Base-by-base conservation (phyloP, 345 rosid species). In the Bretschneidera sinensis region DNA sequence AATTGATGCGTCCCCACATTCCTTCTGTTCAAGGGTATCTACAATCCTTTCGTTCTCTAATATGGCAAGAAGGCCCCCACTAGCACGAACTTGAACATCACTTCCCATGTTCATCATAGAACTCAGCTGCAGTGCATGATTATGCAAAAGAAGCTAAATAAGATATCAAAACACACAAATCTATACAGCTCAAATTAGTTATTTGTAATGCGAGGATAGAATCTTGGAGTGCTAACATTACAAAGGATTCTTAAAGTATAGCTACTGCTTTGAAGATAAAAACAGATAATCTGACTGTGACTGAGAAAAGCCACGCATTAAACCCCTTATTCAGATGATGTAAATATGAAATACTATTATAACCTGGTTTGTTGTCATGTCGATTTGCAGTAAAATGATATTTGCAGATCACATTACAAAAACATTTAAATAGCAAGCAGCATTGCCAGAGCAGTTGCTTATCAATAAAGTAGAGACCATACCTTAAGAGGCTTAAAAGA, bases 71-170 rank as follows among this genome's bases (percentile, higher is more conserved):
- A 90, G 99, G 61, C 97, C 97, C 21, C 97, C 99, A 73, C 95
- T 83, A 55, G 89, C 95, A 54, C 97, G 94, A 72, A 94, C 90
- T 76, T 84, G 88, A 69, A 87, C 71, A 57, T 90, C 97, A 72
- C 94, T 94, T 73, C 85, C 87, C 76, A 86, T 79, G 70, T 94
- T 92, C 96, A 90, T 90, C 99, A 86, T 94, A 43, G 96, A 90
- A 78, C 89, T 88, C 62, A 90, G 79, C 99, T 94, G 78, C 60
- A 74, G 66, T 63, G 35, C 24, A 55, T 53, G 43, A 72, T 54
- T 65, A 70, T 53, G 51, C 48, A 66, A 21, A 49, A 60, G 50
- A 59, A n/a, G 16, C 45, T 14, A 5, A 14, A 39, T 11, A 14
- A 39, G 16, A 39, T 39, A 39, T 7, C 16, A 14, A 39, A 17